Conservation (phyloP, 208 protist species). For the Trypanosoma conorhini region DNA sequence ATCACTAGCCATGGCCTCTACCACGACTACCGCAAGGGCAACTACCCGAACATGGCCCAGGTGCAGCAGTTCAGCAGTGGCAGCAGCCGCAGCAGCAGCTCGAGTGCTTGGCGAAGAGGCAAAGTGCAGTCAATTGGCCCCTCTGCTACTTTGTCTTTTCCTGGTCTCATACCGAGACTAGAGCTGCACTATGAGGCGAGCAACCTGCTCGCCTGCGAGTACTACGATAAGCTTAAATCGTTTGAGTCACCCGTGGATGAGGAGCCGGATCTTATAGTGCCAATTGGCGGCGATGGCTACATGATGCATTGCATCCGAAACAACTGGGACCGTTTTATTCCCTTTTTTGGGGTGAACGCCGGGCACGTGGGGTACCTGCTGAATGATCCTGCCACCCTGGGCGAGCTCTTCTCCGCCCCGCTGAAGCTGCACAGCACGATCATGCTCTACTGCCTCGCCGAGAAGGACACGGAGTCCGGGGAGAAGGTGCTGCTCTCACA, state of each 20-base stretch:
- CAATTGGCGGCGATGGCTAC: constrained; percentile 91
- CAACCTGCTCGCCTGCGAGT: constrained; percentile 79
- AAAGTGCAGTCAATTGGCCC: constrained; percentile 17
- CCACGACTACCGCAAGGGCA: constrained; percentile 67
- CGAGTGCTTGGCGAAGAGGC: constrained; percentile 10
- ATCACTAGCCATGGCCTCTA: constrained; percentile 82
- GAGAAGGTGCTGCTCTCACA: constrained; percentile 75
- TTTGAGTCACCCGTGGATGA: constrained; percentile 62
- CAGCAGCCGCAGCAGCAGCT: constrained; percentile 11
- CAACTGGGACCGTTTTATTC: constrained; percentile 90
- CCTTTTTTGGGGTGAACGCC: constrained; percentile 91
- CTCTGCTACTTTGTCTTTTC: constrained; percentile 56
- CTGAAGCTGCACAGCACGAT: constrained; percentile 85
- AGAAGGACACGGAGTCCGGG: constrained; percentile 63
- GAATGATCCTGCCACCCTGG: constrained; percentile 76
- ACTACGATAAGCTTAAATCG: constrained; percentile 80
- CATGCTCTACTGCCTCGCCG: constrained; percentile 89
- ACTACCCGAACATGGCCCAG: constrained; percentile 33
- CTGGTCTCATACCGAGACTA: constrained; percentile 74
- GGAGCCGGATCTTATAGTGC: constrained; percentile 89
- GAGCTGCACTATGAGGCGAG: constrained; percentile 88
- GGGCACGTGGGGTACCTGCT: constrained; percentile 89
- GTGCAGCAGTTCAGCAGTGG: constrained; percentile 26
- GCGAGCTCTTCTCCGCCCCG: constrained; percentile 83
- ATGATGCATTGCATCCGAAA: constrained; percentile 93